phyloP scores from a whole-genome alignment of 129 eudicot species.

The Flaveria trinervia region DNA sequence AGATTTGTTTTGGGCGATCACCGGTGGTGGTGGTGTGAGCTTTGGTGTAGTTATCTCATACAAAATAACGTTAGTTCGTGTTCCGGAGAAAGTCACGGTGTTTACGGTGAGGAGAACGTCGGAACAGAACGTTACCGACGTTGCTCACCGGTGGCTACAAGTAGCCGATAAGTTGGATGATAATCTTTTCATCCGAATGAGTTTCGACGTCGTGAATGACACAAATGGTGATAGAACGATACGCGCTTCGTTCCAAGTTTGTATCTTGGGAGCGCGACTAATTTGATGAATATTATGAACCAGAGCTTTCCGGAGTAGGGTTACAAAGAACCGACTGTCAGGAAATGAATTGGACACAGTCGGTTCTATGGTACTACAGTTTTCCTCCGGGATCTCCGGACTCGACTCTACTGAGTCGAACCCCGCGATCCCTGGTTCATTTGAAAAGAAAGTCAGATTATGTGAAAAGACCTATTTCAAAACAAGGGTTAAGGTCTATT shows the following conservation, averaged over 20 bases:
- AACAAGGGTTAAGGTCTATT: not conserved
- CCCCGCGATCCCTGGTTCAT: not conserved
- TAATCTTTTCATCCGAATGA: slow-evolving; percentile 11
- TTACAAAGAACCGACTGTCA: slow-evolving; percentile 5
- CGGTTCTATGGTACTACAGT: not conserved
- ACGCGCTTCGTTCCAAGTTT: not conserved
- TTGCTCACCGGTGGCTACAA: slow-evolving; percentile 3
- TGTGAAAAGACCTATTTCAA: slow-evolving; percentile 2
- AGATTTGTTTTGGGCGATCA: slow-evolving; percentile 8
- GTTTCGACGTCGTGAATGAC: not conserved
- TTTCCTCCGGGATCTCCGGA: not conserved
- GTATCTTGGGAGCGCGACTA: not conserved
- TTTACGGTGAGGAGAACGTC: not conserved
- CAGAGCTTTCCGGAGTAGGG: slow-evolving; percentile 4
- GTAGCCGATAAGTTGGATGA: not conserved
- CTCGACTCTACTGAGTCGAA: not conserved
- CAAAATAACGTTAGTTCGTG: slow-evolving; percentile 7
- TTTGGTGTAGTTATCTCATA: slow-evolving; percentile 9
- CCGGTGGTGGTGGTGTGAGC: not conserved
- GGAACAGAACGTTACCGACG: slow-evolving; percentile 7
- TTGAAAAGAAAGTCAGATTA: slow-evolving; percentile 3
- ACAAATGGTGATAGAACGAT: not conserved
- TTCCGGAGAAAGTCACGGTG: not conserved
- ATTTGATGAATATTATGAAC: not conserved
- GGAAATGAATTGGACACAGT: slow-evolving; percentile 12